Evolutionary conservation across 2,329 filamentous ascomycete genomes (phyloP), one percentile per base, ranked within the genome.

Genomic region (Nothopassalora personata): DNA sequence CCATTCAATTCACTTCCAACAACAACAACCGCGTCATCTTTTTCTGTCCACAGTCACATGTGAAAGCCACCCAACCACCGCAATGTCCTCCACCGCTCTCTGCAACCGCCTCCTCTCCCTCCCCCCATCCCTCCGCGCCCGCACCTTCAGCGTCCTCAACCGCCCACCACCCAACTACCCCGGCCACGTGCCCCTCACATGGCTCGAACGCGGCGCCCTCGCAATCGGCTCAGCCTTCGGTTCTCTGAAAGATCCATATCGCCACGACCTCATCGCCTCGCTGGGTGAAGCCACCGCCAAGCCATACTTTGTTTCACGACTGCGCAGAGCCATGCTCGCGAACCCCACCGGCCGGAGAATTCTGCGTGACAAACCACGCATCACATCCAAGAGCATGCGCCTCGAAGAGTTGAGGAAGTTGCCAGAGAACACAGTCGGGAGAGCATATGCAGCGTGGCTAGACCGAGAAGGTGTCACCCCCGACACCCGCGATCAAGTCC

Each of bases 231-330:
- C 83, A 55, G 84, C 84, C 7, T 71, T 86, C 19, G 78, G 80
- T 51, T 83, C 83, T 39, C 76, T 87, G 23, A 67, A 91, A 3
- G 85, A 97, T 69, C 93, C 93, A 1, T 84, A 89, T 70, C 84
- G 94, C 68, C 90, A 86, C 73, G 94, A 99, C 78, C 86, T 99
- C 66, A 95, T 99, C 68, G 94, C 94, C 34, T 85, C 91, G 34
- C 84, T 96, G n/a, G 93, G 92, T 71, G 94, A 99, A 80, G 87
- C 92, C 30, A 97, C 94, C 3, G 91, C 92, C 23, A 91, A 92
- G 9, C 94, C 94, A 11, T 96, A 91, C 81, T 97, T 97, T 79
- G 92, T 97, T 75, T 85, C 90, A 76, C 89, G 90, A 58, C 89
- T 99, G 19, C 91, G 91, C 65, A 85, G 93, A 72, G 90, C 88